These are phyloP conservation scores for Phoenix roebelenii DNA, from an alignment of 176 grass and related monocot genomes.

Conservation along the genomic window DNA sequence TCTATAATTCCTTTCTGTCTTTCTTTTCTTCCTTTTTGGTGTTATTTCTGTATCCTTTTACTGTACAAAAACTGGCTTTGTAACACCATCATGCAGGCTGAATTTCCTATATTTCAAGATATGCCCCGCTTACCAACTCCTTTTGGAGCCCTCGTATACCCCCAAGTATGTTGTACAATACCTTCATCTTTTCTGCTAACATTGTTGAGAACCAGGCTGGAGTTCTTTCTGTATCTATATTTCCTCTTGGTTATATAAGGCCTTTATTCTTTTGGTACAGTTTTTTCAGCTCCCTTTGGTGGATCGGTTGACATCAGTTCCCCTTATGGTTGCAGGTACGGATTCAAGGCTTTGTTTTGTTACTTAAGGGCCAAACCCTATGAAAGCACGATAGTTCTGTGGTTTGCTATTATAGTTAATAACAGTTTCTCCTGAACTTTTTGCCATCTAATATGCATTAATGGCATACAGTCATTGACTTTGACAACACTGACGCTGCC, in stretches of 20 bases:
- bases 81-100: constrained; percentile 37
- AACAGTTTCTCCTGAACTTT: too few species aligned
- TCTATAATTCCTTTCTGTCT: too few species aligned
- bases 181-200: too few species aligned
- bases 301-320: constrained; percentile 76
- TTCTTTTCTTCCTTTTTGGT: too few species aligned
- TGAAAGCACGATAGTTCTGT: too few species aligned
- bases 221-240: background rate
- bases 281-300: constrained; percentile 65
- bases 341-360: background rate
- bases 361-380: too few species aligned
- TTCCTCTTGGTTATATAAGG: constrained; percentile 7
- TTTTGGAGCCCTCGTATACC: constrained; percentile 60
- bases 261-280: constrained; percentile 30
- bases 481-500: constrained; percentile 73
- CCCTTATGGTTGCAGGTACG: constrained; percentile 71
- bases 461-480: constrained; percentile 62
- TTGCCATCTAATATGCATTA: constrained; percentile 21
- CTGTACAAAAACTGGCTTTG: too few species aligned
- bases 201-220: too few species aligned
- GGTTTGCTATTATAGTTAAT: too few species aligned
- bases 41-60: too few species aligned
- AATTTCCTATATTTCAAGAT: constrained; percentile 66
- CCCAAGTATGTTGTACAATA: constrained; percentile 35
- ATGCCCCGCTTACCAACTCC: constrained; percentile 66